Percentiles rank a stretch among this genome's conserved stretches.
These are phyloP conservation scores for Spergularia marina DNA, from an alignment of 148 eudicot species.

Conservation along the genomic window DNA sequence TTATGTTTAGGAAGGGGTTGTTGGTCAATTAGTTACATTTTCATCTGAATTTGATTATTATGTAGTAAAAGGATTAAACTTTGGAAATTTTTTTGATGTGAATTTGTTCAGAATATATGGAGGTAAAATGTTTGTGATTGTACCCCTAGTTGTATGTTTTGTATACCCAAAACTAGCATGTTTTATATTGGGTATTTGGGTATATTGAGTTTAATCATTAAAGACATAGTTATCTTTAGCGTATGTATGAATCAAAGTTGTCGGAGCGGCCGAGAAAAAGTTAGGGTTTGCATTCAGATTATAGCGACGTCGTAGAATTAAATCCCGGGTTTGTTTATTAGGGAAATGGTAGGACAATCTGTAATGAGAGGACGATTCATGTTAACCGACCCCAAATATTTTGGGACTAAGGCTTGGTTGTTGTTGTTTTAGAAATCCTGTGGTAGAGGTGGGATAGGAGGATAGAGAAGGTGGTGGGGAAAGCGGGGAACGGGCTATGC, in stretches of 20 bases:
- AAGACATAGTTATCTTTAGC: not conserved
- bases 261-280: not conserved
- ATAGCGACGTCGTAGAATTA: no score
- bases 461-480: no score
- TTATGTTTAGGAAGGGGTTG: not conserved
- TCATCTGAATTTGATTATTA: slow-evolving; percentile 6
- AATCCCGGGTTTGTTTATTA: no score
- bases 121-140: not conserved
- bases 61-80: slow-evolving; percentile 10
- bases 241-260: not conserved
- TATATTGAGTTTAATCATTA: no score
- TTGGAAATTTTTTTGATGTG: not conserved
- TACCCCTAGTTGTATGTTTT: not conserved
- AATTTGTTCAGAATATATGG: slow-evolving; percentile 3
- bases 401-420: no score
- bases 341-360: no score
- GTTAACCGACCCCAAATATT: not conserved
- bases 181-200: slow-evolving; percentile 2
- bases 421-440: no score
- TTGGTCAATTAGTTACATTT: slow-evolving; percentile 6
- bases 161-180: not conserved
- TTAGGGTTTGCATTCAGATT: not conserved
- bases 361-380: not conserved
- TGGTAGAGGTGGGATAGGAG: no score
- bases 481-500: no score